Percentiles rank a stretch among this genome's conserved stretches.
Conservation (phyloP, 2,329 filamentous ascomycete genomes). For the Pyrenochaeta sp. region DNA sequence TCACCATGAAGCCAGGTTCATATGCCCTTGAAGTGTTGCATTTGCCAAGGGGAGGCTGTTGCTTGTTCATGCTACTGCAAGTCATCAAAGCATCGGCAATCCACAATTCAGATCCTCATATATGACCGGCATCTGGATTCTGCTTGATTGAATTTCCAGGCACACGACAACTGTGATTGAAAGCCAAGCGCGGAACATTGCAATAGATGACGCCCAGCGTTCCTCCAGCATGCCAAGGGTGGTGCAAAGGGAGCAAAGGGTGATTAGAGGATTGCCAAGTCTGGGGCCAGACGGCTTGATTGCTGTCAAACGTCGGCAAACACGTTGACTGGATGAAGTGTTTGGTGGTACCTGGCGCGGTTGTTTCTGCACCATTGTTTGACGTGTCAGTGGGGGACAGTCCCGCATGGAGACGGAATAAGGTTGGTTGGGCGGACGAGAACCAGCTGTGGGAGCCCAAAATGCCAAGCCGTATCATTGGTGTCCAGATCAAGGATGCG, state of each 20-base stretch:
- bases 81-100: not conserved
- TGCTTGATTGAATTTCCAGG: slow-evolving; percentile 9
- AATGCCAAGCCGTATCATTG: slow-evolving; percentile 6
- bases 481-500: slow-evolving; percentile 1
- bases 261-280: slow-evolving; percentile 20
- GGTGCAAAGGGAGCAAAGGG: slow-evolving; percentile 10
- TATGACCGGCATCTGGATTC: no score
- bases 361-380: slow-evolving; percentile 5
- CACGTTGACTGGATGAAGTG: not conserved
- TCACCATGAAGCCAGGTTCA: not conserved
- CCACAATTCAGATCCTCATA: no score
- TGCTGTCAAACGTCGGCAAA: slow-evolving; percentile 3
- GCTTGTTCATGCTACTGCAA: not conserved
- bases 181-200: slow-evolving; percentile 33
- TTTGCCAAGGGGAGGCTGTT: slow-evolving; percentile 7
- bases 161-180: slow-evolving; percentile 5
- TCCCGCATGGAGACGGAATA: not conserved
- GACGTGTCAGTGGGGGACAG: not conserved
- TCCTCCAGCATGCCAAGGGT: slow-evolving; percentile 27
- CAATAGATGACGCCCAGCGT: slow-evolving; percentile 15
- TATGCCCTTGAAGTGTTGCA: slow-evolving; percentile 6
- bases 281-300: not conserved
- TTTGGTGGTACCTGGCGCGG: not conserved
- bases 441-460: slow-evolving; percentile 9
- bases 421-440: not conserved